Conservation (phyloP, 768 basidiomycete genomes). For the Hygrophorus pudorinus region DNA sequence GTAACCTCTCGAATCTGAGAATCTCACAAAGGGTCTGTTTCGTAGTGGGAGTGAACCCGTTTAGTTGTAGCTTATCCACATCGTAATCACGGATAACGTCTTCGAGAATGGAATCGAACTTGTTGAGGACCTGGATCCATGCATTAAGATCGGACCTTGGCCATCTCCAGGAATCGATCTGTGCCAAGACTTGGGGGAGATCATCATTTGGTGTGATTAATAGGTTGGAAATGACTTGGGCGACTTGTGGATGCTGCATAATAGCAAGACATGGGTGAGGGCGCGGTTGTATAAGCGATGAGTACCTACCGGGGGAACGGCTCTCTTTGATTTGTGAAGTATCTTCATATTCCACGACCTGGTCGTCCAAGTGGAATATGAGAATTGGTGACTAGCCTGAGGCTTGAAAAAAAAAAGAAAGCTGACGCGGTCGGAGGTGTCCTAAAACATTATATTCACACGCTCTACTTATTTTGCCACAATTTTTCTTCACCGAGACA, state of each 20-base stretch:
- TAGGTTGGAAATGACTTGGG: constrained; percentile 68
- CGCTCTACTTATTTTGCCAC: no score
- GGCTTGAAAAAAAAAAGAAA: neutral
- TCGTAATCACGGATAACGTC: constrained; percentile 76
- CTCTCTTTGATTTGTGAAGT: constrained; percentile 75
- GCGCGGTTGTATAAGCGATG: neutral
- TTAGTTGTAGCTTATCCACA: constrained; percentile 75
- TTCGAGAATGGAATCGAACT: constrained; percentile 85
- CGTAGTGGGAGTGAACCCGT: constrained; percentile 62
- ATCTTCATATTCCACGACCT: constrained; percentile 76
- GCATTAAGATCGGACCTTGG: constrained; percentile 93
- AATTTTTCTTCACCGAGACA: no score
- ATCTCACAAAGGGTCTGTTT: constrained; percentile 75
- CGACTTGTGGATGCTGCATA: constrained; percentile 65
- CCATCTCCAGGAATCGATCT: constrained; percentile 84
- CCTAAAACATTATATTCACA: no score
- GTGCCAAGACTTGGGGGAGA: constrained; percentile 53
- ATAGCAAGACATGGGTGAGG: constrained; percentile 10
- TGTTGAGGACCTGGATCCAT: constrained; percentile 94
- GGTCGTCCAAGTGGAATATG: constrained; percentile 24
- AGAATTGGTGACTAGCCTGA: neutral
- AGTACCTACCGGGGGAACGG: constrained; percentile 59
- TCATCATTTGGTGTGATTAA: constrained; percentile 59
- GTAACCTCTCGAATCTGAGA: constrained; percentile 76
- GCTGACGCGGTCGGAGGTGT: neutral